Base-by-base conservation (phyloP, 495 filamentous ascomycete species). In the Hypoxylon fuscum region DNA sequence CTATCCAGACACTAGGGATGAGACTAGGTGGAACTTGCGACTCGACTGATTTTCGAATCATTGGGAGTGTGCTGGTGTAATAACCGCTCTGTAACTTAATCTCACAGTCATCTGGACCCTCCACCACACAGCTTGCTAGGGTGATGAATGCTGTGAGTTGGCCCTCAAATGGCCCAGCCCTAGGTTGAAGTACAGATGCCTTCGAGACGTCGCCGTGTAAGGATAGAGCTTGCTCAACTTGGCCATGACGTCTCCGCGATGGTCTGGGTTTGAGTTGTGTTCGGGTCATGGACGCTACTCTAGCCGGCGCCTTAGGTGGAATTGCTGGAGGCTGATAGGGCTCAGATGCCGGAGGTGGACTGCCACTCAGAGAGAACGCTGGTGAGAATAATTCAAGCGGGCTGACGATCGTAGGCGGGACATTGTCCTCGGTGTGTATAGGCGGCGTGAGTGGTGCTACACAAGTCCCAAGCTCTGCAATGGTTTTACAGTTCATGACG, bases 151-250 rank as follows among this genome's bases (percentile, higher is more conserved):
- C 77, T 18, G 80, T 72, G 18, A 79, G 65, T 51, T 74, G 75
- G 5, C 74, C 77, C 48, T 81, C 79, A 17, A 81, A 75, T 14
- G 76, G 64, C 10, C 79, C 79, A 6, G 79, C 79, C 57, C 77
- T 80, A 18, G 79, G 78, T 29, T 73, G 74, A 7, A 79, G 66
- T 4, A 77, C 69, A 27, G 73, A 71, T 27, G 78, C 73, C 49
- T 70, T 69, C 17, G 68, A 71, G 12, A 80, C 62, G 17, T 69
- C 61, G 8, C 12, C 29, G 20, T 63, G 60, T 9, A 48, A 50
- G 23, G 49, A 60, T 10, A 72, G 9, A 12, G 38, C 42, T 11
- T 70, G 50, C 29, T 72, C 67, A 44, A 61, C 58, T 47, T 64
- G 49, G 37, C 44, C 29, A 48, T 62, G 50, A 15, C 56, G 57